phyloP scores from a whole-genome alignment of 768 basidiomycete species.

The Panellus pusillus region DNA sequence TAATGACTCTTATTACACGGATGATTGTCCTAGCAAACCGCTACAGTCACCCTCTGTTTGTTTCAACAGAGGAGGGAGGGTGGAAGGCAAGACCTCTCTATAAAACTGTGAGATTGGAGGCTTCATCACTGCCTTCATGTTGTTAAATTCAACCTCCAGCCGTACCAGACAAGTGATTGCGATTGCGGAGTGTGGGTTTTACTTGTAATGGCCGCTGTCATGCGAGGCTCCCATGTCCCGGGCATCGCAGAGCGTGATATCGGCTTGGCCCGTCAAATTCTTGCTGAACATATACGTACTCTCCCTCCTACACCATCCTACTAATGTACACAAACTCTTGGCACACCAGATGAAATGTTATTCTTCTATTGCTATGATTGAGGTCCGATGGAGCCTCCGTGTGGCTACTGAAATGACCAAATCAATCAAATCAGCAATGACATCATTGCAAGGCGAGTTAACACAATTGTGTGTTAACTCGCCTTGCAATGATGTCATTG shows the following conservation, averaged over 20 bases:
- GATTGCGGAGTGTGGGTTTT: constrained; percentile 23
- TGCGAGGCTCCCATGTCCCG: background rate
- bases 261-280: no score
- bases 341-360: no score
- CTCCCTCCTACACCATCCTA: no score
- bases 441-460: no score
- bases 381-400: no score
- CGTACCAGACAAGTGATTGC: constrained; percentile 8
- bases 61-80: constrained; percentile 6
- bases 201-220: constrained; percentile 10
- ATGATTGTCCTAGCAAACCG: constrained; percentile 13
- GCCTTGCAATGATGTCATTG: no score
- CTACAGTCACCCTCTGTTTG: constrained; percentile 2
- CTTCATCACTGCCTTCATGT: background rate
- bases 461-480: no score
- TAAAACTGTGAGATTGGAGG: background rate
- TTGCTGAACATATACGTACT: no score
- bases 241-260: background rate
- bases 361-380: no score
- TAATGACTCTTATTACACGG: constrained; percentile 13
- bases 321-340: no score
- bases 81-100: constrained; percentile 16
- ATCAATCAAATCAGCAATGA: no score
- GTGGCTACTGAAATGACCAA: no score
- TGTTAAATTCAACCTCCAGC: background rate